phyloP scores from a whole-genome alignment of 495 filamentous ascomycete genomes.

The Apiosordaria backusii region DNA sequence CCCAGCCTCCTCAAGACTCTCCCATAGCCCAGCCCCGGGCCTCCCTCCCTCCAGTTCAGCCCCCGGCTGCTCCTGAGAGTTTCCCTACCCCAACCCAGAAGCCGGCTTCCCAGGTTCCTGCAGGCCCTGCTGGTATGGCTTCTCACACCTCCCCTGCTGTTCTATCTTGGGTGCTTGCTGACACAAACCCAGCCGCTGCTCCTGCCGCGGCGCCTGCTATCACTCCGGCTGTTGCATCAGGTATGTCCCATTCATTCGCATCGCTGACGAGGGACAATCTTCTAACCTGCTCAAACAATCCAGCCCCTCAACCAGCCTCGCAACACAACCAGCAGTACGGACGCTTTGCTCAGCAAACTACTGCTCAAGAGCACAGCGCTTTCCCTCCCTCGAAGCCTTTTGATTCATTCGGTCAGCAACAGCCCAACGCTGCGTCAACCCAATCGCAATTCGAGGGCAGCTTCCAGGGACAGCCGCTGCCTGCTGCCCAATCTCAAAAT shows the following conservation, averaged over 20 bases:
- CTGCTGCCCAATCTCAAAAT: conserved; percentile 49
- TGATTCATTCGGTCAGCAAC: conserved; percentile 66
- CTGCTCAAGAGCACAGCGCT: conserved; percentile 56
- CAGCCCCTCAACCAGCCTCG: conserved; percentile 43
- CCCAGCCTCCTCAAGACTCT: conserved; percentile 91
- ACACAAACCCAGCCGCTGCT: conserved; percentile 32
- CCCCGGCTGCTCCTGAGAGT: conserved; percentile 56
- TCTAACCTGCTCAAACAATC: conserved; percentile 31
- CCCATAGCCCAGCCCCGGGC: conserved; percentile 85
- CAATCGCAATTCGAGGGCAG: conserved; percentile 42
- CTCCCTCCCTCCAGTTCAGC: conserved; percentile 74
- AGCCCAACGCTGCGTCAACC: conserved; percentile 41
- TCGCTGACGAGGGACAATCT: conserved; percentile 1
- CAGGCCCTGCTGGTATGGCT: conserved; percentile 40
- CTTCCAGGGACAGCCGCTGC: conserved; percentile 59
- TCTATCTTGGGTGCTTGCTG: conserved; percentile 22
- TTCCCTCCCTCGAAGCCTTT: conserved; percentile 71
- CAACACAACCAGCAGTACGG: conserved; percentile 60
- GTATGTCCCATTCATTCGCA: conserved; percentile 23
- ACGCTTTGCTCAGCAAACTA: conserved; percentile 59
- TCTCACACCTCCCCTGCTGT: conserved; percentile 9
- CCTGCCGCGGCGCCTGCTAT: conserved; percentile 29
- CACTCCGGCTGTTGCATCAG: conserved; percentile 23
- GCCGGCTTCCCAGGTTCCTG: conserved; percentile 59
- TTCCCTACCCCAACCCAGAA: conserved; percentile 61